Evolutionary conservation across 306 rosid genomes (phyloP).

Genomic region (Senna tora): DNA sequence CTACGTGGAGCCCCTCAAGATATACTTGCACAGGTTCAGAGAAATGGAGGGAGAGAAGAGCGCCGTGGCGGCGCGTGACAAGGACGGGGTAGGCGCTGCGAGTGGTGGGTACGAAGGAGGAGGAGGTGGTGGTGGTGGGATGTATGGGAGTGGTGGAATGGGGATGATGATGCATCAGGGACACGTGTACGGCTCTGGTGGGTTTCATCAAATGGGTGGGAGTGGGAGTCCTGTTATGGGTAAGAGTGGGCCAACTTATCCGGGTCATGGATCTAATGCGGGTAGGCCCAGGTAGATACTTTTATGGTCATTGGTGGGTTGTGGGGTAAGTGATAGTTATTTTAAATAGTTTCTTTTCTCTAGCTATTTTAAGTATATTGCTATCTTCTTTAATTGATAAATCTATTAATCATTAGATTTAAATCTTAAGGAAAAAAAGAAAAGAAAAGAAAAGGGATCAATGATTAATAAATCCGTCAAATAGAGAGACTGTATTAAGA

Average conservation of each 20-base stretch:
- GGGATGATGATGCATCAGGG: conserved; percentile 49
- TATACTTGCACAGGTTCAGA: conserved; percentile 59
- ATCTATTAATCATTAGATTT: conserved; percentile 8
- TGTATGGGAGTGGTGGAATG: conserved; percentile 42
- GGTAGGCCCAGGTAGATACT: conserved; percentile 32
- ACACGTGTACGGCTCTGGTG: conserved; percentile 57
- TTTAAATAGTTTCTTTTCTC: too few species aligned
- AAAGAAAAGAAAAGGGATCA: too few species aligned
- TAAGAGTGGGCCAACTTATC: conserved; percentile 46
- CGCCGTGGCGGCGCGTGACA: conserved; percentile 52
- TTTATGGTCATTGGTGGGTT: not conserved
- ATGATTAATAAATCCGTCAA: conserved; percentile 7
- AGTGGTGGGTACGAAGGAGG: conserved; percentile 35
- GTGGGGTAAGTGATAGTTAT: not conserved
- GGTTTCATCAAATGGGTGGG: conserved; percentile 53
- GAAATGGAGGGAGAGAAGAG: conserved; percentile 72
- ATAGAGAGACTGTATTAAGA: not conserved
- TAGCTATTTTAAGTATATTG: too few species aligned
- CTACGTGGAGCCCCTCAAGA: conserved; percentile 69
- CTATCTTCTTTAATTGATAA: not conserved
- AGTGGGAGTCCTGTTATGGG: conserved; percentile 17
- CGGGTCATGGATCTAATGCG: conserved; percentile 40
- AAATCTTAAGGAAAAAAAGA: not conserved
- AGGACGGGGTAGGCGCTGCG: conserved; percentile 39
- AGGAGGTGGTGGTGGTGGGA: conserved; percentile 30